Conservation (phyloP, 805 yeast genomes). For the Blastobotrys robertii region DNA sequence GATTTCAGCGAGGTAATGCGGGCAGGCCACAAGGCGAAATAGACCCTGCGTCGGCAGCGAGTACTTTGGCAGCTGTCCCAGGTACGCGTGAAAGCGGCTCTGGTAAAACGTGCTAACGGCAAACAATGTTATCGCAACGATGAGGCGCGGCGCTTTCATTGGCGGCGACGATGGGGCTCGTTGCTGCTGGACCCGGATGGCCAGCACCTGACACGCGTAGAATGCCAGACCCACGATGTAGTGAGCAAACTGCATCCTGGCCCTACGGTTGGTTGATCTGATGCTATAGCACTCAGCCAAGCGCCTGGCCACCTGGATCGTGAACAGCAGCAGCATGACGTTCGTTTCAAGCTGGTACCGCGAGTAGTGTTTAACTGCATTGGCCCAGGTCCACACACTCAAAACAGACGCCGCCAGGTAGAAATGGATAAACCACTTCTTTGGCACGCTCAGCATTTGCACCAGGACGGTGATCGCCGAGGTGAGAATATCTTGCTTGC, state of each 20-base stretch:
- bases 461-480: not conserved
- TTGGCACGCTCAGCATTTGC: constrained; percentile 22
- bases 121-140: not conserved
- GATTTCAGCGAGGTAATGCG: constrained; percentile 57
- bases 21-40: constrained; percentile 38
- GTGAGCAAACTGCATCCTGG: constrained; percentile 49
- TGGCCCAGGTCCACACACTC: not conserved
- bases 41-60: constrained; percentile 37
- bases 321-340: constrained; percentile 13
- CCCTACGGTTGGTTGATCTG: constrained; percentile 28
- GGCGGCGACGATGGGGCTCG: constrained; percentile 1
- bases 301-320: constrained; percentile 42
- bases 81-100: constrained; percentile 36
- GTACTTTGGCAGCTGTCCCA: constrained; percentile 45
- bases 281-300: constrained; percentile 38
- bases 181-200: not conserved
- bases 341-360: not conserved
- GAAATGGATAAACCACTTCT: constrained; percentile 26
- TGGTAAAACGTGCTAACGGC: constrained; percentile 36
- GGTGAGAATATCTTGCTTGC: not conserved
- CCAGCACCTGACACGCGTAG: constrained; percentile 26
- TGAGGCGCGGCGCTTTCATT: not conserved
- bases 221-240: constrained; percentile 48
- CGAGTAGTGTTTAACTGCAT: not conserved
- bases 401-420: constrained; percentile 17